phyloP scores from a whole-genome alignment of 1,284 basidiomycete species.

The Psilocybe mexicana region DNA sequence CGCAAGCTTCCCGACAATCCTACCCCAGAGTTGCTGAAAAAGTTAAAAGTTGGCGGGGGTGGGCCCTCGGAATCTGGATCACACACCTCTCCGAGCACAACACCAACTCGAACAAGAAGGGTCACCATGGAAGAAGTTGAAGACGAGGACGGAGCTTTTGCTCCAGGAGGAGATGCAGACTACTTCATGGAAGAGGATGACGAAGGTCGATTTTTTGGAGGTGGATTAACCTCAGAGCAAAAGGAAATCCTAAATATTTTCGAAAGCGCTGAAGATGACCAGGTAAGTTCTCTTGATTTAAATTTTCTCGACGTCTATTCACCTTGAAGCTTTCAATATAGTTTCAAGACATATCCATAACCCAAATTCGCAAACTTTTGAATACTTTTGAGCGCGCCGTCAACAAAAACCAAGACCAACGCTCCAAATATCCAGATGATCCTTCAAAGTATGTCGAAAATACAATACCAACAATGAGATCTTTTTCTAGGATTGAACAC shows the following conservation, averaged over 20 bases:
- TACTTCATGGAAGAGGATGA: slow-evolving; percentile 90
- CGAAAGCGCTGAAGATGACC: slow-evolving; percentile 67
- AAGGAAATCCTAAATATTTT: slow-evolving; percentile 91
- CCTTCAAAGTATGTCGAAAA: slow-evolving; percentile 73
- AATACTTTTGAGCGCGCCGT: slow-evolving; percentile 85
- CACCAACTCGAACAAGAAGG: slow-evolving; percentile 32
- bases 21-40: slow-evolving; percentile 79
- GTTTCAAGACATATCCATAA: slow-evolving; percentile 68
- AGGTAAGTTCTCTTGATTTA: slow-evolving; percentile 49
- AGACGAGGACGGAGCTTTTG: slow-evolving; percentile 61
- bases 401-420: slow-evolving; percentile 92
- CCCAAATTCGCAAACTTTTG: slow-evolving; percentile 74
- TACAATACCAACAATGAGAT: slow-evolving; percentile 4
- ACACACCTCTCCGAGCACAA: not conserved
- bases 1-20: slow-evolving; percentile 83
- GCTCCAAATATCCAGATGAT: slow-evolving; percentile 89
- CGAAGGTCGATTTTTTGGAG: slow-evolving; percentile 92
- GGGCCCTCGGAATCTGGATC: slow-evolving; percentile 9
- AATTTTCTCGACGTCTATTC: slow-evolving; percentile 25
- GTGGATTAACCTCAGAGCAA: slow-evolving; percentile 87
- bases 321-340: slow-evolving; percentile 27
- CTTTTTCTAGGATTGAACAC: slow-evolving; percentile 29
- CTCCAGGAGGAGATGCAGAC: slow-evolving; percentile 83
- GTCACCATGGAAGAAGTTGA: slow-evolving; percentile 60
- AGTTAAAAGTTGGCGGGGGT: slow-evolving; percentile 58